Conservation (phyloP, 1,284 basidiomycete species). For the Mycosarcoma maydis region DNA sequence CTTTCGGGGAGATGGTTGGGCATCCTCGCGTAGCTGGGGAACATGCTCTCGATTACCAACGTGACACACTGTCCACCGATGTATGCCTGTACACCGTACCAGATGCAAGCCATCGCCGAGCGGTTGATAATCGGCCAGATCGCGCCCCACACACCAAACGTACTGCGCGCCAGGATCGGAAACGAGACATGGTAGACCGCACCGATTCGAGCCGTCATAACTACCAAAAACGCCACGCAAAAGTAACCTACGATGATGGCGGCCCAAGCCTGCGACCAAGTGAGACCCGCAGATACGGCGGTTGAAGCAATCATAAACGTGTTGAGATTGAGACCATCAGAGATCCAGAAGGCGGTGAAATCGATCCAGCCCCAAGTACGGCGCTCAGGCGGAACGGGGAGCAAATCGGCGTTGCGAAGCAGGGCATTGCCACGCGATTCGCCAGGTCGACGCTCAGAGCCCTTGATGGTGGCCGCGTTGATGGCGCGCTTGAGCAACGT, state of each 20-base stretch:
- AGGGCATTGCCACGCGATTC: conserved; percentile 34
- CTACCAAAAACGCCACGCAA: conserved; percentile 78
- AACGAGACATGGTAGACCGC: conserved; percentile 73
- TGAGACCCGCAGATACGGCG: conserved; percentile 46
- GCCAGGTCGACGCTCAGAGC: conserved; percentile 36
- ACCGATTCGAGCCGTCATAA: conserved; percentile 81
- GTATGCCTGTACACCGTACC: conserved; percentile 60
- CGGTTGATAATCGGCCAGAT: conserved; percentile 81
- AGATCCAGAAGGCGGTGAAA: conserved; percentile 61
- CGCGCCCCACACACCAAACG: conserved; percentile 82
- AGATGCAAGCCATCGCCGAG: conserved; percentile 78
- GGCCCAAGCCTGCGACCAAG: conserved; percentile 57
- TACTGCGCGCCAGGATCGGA: conserved; percentile 77
- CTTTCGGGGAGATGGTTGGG: conserved; percentile 77
- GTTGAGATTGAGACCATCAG: conserved; percentile 59
- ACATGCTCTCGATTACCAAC: conserved; percentile 76
- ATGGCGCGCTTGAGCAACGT: conserved; percentile 29
- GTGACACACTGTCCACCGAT: conserved; percentile 78
- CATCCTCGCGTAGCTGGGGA: conserved; percentile 74
- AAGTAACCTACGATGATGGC: conserved; percentile 74
- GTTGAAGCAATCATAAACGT: conserved; percentile 51
- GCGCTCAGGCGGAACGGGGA: conserved; percentile 49
- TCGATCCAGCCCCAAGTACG: conserved; percentile 51
- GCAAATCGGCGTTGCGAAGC: conserved; percentile 54
- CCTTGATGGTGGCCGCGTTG: conserved; percentile 33